Conservation (phyloP, 1,284 basidiomycete genomes). For the Marasmius tenuissimus region DNA sequence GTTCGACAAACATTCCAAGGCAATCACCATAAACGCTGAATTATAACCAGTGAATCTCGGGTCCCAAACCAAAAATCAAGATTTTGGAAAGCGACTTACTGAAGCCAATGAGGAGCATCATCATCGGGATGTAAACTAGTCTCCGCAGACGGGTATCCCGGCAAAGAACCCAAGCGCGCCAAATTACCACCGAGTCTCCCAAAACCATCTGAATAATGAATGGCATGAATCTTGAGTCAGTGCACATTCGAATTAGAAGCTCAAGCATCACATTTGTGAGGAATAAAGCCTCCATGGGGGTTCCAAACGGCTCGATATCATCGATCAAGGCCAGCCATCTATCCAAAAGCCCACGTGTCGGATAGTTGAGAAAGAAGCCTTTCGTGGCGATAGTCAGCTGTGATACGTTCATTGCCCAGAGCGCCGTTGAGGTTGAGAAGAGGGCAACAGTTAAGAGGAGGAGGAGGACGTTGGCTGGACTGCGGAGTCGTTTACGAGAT, state of each 20-base stretch:
- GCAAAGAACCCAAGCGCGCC: no score
- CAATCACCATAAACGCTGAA: slow-evolving; percentile 4
- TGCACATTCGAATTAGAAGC: no score
- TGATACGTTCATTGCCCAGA: slow-evolving; percentile 6
- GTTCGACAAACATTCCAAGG: slow-evolving; percentile 1
- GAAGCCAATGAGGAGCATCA: no score
- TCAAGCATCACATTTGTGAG: not conserved
- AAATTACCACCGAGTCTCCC: no score
- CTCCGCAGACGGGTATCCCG: no score
- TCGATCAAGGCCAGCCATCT: not conserved
- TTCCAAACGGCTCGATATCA: not conserved
- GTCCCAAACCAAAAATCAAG: no score
- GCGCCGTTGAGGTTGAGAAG: slow-evolving; percentile 2
- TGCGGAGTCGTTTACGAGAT: not conserved
- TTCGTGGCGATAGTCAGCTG: not conserved
- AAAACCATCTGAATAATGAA: no score
- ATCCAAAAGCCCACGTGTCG: not conserved
- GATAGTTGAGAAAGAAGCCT: not conserved
- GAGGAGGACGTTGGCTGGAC: not conserved
- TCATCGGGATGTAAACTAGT: no score
- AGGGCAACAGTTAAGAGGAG: not conserved
- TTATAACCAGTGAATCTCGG: no score
- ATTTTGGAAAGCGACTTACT: no score
- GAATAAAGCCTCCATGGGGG: not conserved
- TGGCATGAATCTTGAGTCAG: no score